phyloP scores from a whole-genome alignment of 305 asterid genomes.

The Fraxinus latifolia region DNA sequence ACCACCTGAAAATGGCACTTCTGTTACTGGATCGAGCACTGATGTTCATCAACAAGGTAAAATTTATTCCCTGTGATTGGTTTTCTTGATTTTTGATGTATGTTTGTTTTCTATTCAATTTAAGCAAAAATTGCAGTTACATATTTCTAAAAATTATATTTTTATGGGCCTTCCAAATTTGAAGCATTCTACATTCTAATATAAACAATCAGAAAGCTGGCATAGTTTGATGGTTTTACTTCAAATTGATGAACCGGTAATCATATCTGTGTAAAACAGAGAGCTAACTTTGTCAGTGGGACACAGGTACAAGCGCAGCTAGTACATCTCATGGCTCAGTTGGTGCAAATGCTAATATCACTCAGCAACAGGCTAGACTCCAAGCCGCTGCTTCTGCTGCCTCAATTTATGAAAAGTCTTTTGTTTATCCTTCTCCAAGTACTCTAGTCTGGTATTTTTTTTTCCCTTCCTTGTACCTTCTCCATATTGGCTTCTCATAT shows the following conservation, averaged over 20 bases:
- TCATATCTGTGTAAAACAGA: not conserved
- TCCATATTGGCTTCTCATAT: slow-evolving; percentile 1
- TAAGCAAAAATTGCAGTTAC: not conserved
- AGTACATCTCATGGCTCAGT: slow-evolving; percentile 55
- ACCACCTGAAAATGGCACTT: slow-evolving; percentile 63
- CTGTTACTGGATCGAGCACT: slow-evolving; percentile 43
- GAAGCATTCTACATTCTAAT: slow-evolving; percentile 1
- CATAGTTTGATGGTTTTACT: slow-evolving; percentile 2
- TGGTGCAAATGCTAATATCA: slow-evolving; percentile 38
- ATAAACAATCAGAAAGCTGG: not conserved
- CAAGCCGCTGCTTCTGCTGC: slow-evolving; percentile 90
- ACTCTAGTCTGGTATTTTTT: slow-evolving; percentile 48
- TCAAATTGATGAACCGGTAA: not conserved
- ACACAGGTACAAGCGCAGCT: slow-evolving; percentile 46
- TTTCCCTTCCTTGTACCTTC: not conserved
- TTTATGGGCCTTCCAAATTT: not conserved
- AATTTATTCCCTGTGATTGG: not conserved
- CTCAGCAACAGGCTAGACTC: slow-evolving; percentile 72
- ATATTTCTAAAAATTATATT: not conserved
- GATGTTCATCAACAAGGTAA: slow-evolving; percentile 64
- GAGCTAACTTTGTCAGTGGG: slow-evolving; percentile 11
- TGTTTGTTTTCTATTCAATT: not conserved
- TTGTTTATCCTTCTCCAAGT: slow-evolving; percentile 78
- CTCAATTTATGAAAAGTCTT: slow-evolving; percentile 69
- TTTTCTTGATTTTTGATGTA: not conserved